phyloP scores from a whole-genome alignment of 352 stramenopile species.

The Phytopythium cucurbitacearum region DNA sequence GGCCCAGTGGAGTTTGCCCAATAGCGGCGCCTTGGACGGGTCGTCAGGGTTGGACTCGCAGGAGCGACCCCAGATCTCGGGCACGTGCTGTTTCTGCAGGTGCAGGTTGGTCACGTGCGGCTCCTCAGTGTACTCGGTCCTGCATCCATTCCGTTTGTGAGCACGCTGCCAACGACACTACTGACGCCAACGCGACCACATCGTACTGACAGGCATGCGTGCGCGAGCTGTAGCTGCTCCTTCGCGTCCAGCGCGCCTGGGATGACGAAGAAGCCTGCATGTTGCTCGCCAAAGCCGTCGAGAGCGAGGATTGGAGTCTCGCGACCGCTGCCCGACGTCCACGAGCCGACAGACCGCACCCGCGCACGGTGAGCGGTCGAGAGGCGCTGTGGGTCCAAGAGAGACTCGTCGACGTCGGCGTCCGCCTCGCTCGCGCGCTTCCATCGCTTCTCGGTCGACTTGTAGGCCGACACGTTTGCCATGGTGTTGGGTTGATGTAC shows the following conservation, averaged over 20 bases:
- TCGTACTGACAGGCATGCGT: conserved; percentile 48
- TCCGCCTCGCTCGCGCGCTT: conserved; percentile 30
- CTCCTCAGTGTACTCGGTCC: conserved; percentile 61
- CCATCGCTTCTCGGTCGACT: conserved; percentile 74
- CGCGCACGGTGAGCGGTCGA: conserved; percentile 12
- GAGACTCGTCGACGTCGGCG: conserved; percentile 16
- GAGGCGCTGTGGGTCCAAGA: conserved; percentile 42
- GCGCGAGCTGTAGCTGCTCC: conserved; percentile 51
- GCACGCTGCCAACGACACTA: background rate
- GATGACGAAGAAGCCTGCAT: conserved; percentile 69
- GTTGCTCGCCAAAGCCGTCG: conserved; percentile 31
- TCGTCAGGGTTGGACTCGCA: conserved; percentile 26
- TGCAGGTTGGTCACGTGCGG: conserved; percentile 82
- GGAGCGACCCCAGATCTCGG: conserved; percentile 49
- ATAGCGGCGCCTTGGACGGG: conserved; percentile 27
- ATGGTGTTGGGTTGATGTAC: background rate
- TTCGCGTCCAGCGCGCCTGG: conserved; percentile 41
- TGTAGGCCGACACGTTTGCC: conserved; percentile 40
- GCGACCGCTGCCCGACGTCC: conserved; percentile 16
- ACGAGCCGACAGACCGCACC: conserved; percentile 34
- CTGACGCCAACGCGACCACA: background rate
- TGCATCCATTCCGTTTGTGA: conserved; percentile 8
- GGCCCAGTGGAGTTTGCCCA: conserved; percentile 73
- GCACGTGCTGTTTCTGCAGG: conserved; percentile 44
- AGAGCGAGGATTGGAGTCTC: conserved; percentile 47